Base-by-base conservation (phyloP, 805 yeast genomes). In the Cyberlindnera suaveolens region DNA sequence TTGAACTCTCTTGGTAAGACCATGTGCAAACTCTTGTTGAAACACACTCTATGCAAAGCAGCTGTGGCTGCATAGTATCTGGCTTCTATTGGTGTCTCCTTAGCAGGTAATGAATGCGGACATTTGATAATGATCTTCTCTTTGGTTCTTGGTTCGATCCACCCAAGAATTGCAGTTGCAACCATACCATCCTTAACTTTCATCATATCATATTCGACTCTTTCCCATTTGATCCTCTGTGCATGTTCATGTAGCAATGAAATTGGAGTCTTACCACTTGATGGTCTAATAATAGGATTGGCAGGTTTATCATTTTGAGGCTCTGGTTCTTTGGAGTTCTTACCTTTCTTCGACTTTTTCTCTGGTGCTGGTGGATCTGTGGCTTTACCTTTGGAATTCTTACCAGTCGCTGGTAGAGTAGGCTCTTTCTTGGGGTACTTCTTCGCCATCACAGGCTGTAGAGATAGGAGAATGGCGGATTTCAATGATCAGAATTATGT, bases 21-120 rank as follows among this genome's bases (percentile, higher is more conserved):
- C 90, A 90, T 81, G 47, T 85, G 85, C 63, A 91, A 61, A 58
- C 87, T 89, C 53, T 89, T 89, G 52, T 81, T 82, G 47, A 80
- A 85, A 31, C 90, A 81, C 16, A 91, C 72, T 31, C 96, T 69
- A 59, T 80, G 90, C 48, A 91, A 62, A 0, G 91, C 93, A 51
- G 83, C 86, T 0, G 97, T 89, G 0, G 99, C 97, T 0, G 91
- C 89, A 54, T 75, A 74, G 60, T 90, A 95, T 38, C 96, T 74
- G 1, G 98, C 96, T 53, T 90, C 97, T 29, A 87, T 69, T 2
- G 95, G 76, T 0, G 97, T 87, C 37, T 79, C 85, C 52, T 85
- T 88, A 0, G 90, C 82, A 4, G 66, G 63, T 6, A 82, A 70
- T 4, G 74, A 55, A 8, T 75, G 78, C 6, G 53, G 70, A 67